phyloP scores from a whole-genome alignment of 768 basidiomycete species.

The Boletellus sp. region DNA sequence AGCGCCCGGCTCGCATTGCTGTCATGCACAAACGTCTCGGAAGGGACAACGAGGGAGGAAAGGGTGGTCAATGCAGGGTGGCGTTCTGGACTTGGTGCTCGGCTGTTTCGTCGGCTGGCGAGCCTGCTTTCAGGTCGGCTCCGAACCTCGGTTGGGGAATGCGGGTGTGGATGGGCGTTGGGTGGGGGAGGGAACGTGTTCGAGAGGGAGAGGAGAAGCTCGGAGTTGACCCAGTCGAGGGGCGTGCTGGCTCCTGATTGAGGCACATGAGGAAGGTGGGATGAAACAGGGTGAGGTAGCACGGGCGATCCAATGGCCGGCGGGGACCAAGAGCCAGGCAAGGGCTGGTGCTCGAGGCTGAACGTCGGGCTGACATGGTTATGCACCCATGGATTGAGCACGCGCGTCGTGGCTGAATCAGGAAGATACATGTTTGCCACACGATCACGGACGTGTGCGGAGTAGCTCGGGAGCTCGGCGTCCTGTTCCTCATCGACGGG shows the following conservation, averaged over 20 bases:
- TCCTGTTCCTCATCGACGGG: constrained; percentile 52
- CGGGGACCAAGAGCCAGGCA: constrained; percentile 18
- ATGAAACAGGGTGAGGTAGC: constrained; percentile 29
- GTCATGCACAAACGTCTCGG: constrained; percentile 53
- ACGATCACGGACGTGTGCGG: constrained; percentile 84
- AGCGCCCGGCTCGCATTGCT: constrained; percentile 48
- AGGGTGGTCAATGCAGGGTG: constrained; percentile 10
- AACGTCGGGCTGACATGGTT: constrained; percentile 39
- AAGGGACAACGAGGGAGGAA: constrained; percentile 18
- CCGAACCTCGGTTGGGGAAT: constrained; percentile 23
- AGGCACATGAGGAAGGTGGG: constrained; percentile 40
- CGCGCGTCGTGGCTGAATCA: constrained; percentile 58
- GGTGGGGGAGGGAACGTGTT: constrained; percentile 28
- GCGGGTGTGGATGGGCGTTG: constrained; percentile 11
- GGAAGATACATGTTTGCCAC: constrained; percentile 75
- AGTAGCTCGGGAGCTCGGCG: constrained; percentile 82
- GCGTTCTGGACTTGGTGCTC: constrained; percentile 59
- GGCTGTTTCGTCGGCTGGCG: constrained; percentile 39
- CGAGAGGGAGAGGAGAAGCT: constrained; percentile 68
- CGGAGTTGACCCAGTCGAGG: constrained; percentile 82
- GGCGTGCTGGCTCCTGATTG: constrained; percentile 43
- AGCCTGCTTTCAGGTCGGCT: constrained; percentile 27
- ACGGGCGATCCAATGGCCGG: constrained; percentile 39
- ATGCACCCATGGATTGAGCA: constrained; percentile 60
- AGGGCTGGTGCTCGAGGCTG: constrained; percentile 10